A percentile compares a stretch with the other conserved stretches of the same genome.
phyloP scores from a whole-genome alignment of 768 basidiomycete species.

The Termitomyces titanicus region DNA sequence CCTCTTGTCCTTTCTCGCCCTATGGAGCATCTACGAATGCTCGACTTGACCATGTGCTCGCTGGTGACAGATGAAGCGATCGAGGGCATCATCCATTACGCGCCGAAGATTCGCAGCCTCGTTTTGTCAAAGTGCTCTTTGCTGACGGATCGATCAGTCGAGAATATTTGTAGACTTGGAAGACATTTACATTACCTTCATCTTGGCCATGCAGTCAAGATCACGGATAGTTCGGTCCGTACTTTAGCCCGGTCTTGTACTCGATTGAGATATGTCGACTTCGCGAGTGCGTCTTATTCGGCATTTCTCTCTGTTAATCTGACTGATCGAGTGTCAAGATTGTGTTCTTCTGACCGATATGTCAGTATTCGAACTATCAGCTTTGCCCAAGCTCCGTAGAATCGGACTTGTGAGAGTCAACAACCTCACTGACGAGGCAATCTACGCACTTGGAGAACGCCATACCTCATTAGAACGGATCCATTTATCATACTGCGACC shows the following conservation, averaged over 20 bases:
- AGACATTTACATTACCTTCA: slow-evolving; percentile 93
- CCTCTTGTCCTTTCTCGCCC: slow-evolving; percentile 62
- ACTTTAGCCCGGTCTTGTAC: slow-evolving; percentile 84
- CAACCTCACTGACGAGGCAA: slow-evolving; percentile 91
- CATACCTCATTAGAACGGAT: slow-evolving; percentile 90
- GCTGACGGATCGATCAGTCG: slow-evolving; percentile 79
- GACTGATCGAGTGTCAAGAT: slow-evolving; percentile 43
- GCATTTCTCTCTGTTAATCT: slow-evolving; percentile 3
- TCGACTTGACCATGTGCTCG: slow-evolving; percentile 87
- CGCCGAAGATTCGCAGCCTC: slow-evolving; percentile 81
- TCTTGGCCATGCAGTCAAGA: slow-evolving; percentile 85
- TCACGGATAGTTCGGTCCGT: slow-evolving; percentile 87
- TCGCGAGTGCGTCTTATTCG: slow-evolving; percentile 70
- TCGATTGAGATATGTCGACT: slow-evolving; percentile 89
- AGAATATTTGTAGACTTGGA: slow-evolving; percentile 84
- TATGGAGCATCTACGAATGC: slow-evolving; percentile 86
- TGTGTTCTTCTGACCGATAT: slow-evolving; percentile 87
- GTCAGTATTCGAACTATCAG: slow-evolving; percentile 89
- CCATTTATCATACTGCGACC: slow-evolving; percentile 96
- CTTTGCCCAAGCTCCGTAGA: slow-evolving; percentile 84
- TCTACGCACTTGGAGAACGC: slow-evolving; percentile 83
- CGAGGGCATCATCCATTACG: slow-evolving; percentile 76
- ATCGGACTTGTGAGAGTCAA: slow-evolving; percentile 93
- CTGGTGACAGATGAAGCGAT: slow-evolving; percentile 80
- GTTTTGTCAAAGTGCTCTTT: slow-evolving; percentile 81